Conservation (phyloP, 768 basidiomycete species). For the Lentinula aciculospora region DNA sequence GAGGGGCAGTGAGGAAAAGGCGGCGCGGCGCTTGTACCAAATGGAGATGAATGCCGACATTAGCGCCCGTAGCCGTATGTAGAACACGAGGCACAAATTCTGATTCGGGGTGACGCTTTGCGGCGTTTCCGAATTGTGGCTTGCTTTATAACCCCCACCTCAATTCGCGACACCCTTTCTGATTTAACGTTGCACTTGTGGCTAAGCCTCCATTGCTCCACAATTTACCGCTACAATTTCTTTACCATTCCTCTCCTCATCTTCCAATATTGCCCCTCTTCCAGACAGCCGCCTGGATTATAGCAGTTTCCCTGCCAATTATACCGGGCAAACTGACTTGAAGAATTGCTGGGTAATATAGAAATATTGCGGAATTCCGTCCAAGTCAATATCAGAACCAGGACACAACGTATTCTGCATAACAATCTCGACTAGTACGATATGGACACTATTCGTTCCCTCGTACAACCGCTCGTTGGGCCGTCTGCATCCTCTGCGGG, state of each 20-base stretch:
- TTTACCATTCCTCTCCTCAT: constrained; percentile 1
- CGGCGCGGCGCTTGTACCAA: not conserved
- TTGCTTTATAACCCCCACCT: not conserved
- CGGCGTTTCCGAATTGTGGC: not conserved
- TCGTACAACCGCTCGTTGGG: constrained; percentile 76
- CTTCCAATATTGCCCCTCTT: not conserved
- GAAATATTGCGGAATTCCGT: not conserved
- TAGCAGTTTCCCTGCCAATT: not conserved
- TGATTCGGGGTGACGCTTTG: not conserved
- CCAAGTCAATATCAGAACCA: not conserved
- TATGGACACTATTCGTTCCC: constrained; percentile 80
- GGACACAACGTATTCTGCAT: not conserved
- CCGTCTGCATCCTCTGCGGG: constrained; percentile 63
- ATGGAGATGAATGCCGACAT: not conserved
- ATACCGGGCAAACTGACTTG: not conserved
- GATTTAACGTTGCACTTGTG: not conserved
- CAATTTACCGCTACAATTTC: not conserved
- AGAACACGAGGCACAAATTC: not conserved
- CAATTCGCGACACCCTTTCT: not conserved
- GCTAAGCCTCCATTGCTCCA: not conserved
- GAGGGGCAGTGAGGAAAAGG: not conserved
- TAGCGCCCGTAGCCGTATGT: not conserved
- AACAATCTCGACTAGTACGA: not conserved
- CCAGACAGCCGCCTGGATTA: not conserved
- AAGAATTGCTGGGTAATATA: not conserved